phyloP scores from a whole-genome alignment of 305 asterid species.

The Euphrasia arctica region DNA sequence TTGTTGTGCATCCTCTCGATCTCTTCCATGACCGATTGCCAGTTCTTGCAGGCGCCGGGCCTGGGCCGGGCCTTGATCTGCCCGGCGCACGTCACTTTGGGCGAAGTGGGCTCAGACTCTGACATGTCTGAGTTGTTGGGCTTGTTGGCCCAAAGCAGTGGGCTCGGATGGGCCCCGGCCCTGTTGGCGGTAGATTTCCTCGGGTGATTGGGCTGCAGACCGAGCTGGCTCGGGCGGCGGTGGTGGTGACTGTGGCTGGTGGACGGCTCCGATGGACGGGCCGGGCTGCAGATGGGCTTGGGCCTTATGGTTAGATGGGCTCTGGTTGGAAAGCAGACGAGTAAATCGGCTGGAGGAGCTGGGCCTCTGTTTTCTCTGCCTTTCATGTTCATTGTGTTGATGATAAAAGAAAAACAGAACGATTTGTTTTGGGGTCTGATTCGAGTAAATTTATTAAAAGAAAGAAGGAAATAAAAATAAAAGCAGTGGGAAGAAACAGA shows the following conservation, averaged over 20 bases:
- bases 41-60: slow-evolving; percentile 55
- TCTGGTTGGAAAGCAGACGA: slow-evolving; percentile 78
- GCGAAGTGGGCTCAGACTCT: slow-evolving; percentile 77
- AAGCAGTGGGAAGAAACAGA: slow-evolving; percentile 11
- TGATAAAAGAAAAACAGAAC: no score
- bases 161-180: slow-evolving; percentile 33
- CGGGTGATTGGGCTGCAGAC: neutral
- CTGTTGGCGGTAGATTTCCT: slow-evolving; percentile 32
- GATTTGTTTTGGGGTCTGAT: no score
- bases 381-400: slow-evolving; percentile 32
- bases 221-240: slow-evolving; percentile 16
- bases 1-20: slow-evolving; percentile 65
- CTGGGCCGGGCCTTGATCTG: slow-evolving; percentile 63
- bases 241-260: slow-evolving; percentile 25
- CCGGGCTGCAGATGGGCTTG: slow-evolving; percentile 70
- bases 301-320: slow-evolving; percentile 69
- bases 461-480: neutral
- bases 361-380: slow-evolving; percentile 65
- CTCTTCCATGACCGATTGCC: slow-evolving; percentile 88
- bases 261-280: slow-evolving; percentile 42
- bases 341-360: slow-evolving; percentile 57
- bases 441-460: neutral
- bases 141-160: slow-evolving; percentile 45
- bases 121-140: slow-evolving; percentile 39
- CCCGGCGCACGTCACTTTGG: slow-evolving; percentile 85